These are phyloP conservation scores for Kwoniella dendrophila DNA, from an alignment of 768 basidiomycete species.

Conservation along the genomic window DNA sequence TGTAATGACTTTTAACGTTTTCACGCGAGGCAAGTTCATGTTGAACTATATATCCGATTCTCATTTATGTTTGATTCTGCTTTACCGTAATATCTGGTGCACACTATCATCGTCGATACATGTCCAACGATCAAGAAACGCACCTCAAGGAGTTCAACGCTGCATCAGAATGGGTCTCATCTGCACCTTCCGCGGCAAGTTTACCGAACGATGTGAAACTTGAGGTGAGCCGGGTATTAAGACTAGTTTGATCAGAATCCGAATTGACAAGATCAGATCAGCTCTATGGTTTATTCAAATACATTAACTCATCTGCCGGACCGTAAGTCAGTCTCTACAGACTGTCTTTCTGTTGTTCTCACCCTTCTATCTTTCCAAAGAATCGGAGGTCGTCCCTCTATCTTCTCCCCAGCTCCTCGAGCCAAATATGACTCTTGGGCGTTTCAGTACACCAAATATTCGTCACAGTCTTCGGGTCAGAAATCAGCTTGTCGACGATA, in stretches of 20 bases:
- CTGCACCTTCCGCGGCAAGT: conserved; percentile 44
- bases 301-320: conserved; percentile 25
- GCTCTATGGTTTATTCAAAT: conserved; percentile 54
- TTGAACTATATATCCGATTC: too few species aligned
- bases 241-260: neutral
- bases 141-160: conserved; percentile 33
- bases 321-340: too few species aligned
- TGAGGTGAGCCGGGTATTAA: conserved; percentile 33
- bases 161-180: conserved; percentile 43
- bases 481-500: conserved; percentile 40
- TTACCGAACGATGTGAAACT: conserved; percentile 49
- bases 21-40: neutral
- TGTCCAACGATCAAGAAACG: neutral
- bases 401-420: conserved; percentile 46
- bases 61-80: neutral
- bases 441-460: conserved; percentile 21
- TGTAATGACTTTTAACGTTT: conserved; percentile 3
- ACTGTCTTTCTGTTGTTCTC: too few species aligned
- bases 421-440: conserved; percentile 54
- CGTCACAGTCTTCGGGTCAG: neutral
- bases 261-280: conserved; percentile 3
- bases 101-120: neutral
- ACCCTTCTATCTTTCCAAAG: conserved; percentile 19
- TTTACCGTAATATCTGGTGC: neutral
- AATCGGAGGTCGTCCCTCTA: conserved; percentile 38